Evolutionary conservation across 768 basidiomycete species (phyloP), one percentile per base, ranked within the genome.

Genomic region (Tricholomella constricta): DNA sequence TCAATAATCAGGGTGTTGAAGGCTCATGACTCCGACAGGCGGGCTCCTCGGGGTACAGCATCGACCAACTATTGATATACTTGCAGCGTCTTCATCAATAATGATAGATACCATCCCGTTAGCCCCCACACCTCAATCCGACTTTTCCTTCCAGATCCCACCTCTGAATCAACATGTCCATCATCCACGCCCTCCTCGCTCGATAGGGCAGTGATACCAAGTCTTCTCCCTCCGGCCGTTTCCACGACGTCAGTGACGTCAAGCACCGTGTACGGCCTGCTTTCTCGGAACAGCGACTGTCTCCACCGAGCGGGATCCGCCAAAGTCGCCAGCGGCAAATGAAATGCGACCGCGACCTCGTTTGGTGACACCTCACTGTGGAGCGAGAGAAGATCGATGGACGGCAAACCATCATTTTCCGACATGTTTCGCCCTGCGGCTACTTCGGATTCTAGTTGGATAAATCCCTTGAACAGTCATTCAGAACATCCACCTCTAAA

Each of bases 21-120:
- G n/a, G n/a, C n/a, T n/a, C n/a, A n/a, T n/a, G n/a, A n/a, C n/a
- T n/a, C n/a, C n/a, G n/a, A n/a, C n/a, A n/a, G n/a, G n/a, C n/a
- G n/a, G n/a, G n/a, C n/a, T n/a, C n/a, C n/a, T n/a, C n/a, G n/a
- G n/a, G n/a, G n/a, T n/a, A n/a, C n/a, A n/a, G 44, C 43, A 54
- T 48, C 52, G 36, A 35, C 25, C 27, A 17, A 31, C 55, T 71
- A 77, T 54, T 67, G 70, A 63, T 83, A 79, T 29, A 82, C 71
- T 43, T 71, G 69, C 57, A 89, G 62, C 17, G 69, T 71, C 56
- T 74, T 78, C 82, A 89, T 82, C 59, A 91, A 69, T 43, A 80
- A 60, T 41, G 77, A 79, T 48, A 90, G 73, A 71, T 90, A 92
- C 88, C 89, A 91, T 31, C 89, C 91, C 19, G 91, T 91, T 63